Conservation (phyloP, 1,139 yeast species). For the Geotrichum siamense region DNA sequence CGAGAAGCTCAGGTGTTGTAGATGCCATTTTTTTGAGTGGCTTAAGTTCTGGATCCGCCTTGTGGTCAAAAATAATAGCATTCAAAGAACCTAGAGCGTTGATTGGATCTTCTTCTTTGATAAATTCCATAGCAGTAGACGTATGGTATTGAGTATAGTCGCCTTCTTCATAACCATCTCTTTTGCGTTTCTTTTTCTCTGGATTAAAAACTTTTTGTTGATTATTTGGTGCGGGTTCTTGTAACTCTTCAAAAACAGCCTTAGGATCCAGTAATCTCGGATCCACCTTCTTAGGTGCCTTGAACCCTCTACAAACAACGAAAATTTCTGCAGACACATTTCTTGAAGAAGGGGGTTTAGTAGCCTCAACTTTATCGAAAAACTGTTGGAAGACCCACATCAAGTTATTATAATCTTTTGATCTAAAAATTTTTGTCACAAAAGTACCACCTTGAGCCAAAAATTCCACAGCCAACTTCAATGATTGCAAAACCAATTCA, state of each 20-base stretch:
- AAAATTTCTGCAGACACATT: slow-evolving; percentile 98
- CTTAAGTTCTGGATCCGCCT: slow-evolving; percentile 65
- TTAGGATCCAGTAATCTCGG: slow-evolving; percentile 87
- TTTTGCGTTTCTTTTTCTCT: slow-evolving; percentile 78
- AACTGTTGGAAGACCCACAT: slow-evolving; percentile 97
- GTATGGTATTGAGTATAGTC: slow-evolving; percentile 73
- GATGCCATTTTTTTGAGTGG: slow-evolving; percentile 61
- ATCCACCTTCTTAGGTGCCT: slow-evolving; percentile 92
- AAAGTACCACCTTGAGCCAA: slow-evolving; percentile 90
- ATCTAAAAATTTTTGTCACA: slow-evolving; percentile 92
- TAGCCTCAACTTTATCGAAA: slow-evolving; percentile 94
- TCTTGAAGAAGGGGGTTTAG: slow-evolving; percentile 98
- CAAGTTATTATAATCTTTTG: slow-evolving; percentile 92
- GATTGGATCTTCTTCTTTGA: slow-evolving; percentile 75
- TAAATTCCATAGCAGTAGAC: slow-evolving; percentile 69
- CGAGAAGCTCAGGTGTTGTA: slow-evolving; percentile 69
- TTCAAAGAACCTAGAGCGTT: slow-evolving; percentile 63
- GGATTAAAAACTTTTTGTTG: slow-evolving; percentile 94
- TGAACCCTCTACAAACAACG: slow-evolving; percentile 91
- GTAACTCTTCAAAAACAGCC: slow-evolving; percentile 86
- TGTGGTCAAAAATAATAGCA: slow-evolving; percentile 42
- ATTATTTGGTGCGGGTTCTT: slow-evolving; percentile 59
- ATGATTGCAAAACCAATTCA: slow-evolving; percentile 86
- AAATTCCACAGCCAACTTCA: slow-evolving; percentile 92
- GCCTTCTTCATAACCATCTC: slow-evolving; percentile 97